A percentile compares a stretch with the other conserved stretches of the same genome.
Evolutionary conservation across 345 rosid species (phyloP).

Genomic region (Angophora floribunda): DNA sequence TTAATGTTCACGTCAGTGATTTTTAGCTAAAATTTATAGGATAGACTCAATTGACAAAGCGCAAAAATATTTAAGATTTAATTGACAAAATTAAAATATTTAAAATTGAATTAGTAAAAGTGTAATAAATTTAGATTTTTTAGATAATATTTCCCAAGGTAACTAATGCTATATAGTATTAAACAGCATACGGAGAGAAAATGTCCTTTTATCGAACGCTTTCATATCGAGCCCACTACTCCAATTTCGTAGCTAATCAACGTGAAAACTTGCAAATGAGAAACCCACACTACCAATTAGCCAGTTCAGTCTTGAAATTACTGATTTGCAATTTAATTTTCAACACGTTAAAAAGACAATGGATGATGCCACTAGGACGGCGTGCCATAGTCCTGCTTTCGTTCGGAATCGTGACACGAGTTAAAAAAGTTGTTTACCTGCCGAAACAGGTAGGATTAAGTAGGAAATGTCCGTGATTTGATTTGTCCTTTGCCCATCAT

Average conservation of each 20-base stretch:
- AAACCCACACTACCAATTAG: neutral
- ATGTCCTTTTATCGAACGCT: neutral
- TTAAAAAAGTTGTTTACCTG: neutral
- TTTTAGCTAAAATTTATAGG: rapidly evolving
- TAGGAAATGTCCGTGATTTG: neutral
- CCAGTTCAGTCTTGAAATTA: neutral
- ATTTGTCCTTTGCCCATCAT: neutral
- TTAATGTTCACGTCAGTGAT: neutral
- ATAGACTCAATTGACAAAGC: rapidly evolving
- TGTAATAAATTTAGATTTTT: too few relatives aligned
- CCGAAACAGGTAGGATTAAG: neutral
- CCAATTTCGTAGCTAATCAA: neutral
- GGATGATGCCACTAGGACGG: neutral
- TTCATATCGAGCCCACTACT: neutral
- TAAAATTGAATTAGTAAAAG: too few relatives aligned
- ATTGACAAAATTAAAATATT: rapidly evolving
- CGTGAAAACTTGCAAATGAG: neutral
- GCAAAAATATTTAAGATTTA: rapidly evolving
- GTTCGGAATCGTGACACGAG: too few relatives aligned
- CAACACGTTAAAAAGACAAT: neutral
- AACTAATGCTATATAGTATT: neutral
- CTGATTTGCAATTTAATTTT: neutral
- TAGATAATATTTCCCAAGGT: too few relatives aligned
- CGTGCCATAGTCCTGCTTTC: neutral
- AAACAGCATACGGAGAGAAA: neutral